These are phyloP conservation scores for Cynara cardunculus DNA, from an alignment of 129 eudicot genomes.

Conservation along the genomic window DNA sequence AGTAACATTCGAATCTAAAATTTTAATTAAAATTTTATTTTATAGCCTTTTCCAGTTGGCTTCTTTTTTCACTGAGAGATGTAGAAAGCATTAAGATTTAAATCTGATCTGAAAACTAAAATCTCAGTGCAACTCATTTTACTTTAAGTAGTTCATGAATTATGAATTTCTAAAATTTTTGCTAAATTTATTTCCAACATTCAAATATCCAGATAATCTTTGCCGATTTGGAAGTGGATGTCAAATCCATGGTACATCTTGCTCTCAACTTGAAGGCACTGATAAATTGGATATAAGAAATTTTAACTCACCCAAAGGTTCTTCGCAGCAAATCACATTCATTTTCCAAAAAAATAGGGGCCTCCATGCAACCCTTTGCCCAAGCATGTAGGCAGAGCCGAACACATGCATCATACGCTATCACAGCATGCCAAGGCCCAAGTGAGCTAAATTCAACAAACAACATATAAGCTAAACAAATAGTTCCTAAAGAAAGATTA, in stretches of 20 bases:
- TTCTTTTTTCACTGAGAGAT: not conserved
- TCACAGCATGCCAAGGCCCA: conserved; percentile 85
- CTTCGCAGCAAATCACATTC: conserved; percentile 71
- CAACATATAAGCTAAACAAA: conserved; percentile 3
- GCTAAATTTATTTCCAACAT: not conserved
- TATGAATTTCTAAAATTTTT: not conserved
- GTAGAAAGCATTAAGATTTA: not conserved
- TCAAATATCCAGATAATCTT: not conserved
- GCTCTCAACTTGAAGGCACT: not conserved
- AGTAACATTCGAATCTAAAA: not conserved
- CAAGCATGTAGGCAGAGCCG: conserved; percentile 87
- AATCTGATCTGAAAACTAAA: not conserved
- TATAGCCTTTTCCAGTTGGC: not conserved
- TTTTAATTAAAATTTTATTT: too few relatives aligned
- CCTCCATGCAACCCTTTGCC: conserved; percentile 91
- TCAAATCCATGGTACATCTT: not conserved
- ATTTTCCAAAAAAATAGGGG: conserved; percentile 77
- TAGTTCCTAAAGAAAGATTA: not conserved
- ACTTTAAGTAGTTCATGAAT: not conserved
- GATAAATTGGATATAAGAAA: not conserved
- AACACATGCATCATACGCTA: conserved; percentile 85
- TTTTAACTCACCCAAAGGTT: conserved; percentile 51
- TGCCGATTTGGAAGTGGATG: not conserved
- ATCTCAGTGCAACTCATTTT: not conserved
- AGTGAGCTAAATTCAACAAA: conserved; percentile 42